Base-by-base conservation (phyloP, 352 stramenopile genomes). In the Phytophthora aleatoria region DNA sequence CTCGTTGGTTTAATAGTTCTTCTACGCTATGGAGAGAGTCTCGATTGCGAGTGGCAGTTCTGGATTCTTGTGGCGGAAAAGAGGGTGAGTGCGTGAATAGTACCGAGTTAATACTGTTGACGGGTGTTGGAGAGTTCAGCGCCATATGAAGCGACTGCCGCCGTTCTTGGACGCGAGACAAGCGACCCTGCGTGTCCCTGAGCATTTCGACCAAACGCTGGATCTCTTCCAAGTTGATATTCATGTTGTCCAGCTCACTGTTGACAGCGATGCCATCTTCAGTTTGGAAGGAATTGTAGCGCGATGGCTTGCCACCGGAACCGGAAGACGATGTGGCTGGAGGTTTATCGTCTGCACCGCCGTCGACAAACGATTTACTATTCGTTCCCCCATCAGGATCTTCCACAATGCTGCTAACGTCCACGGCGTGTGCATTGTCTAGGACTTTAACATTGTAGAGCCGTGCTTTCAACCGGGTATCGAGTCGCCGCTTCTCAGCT, bases 401-500 rank as follows among this genome's bases (percentile, higher is more conserved):
- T 12, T 89, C 68, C 35, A 82, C 76, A 33, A 89, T 83, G 35
- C 69, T 77, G 39, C 69, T 85, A 45, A 85, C 75, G 27, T 86
- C 76, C 5, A 89, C 77, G 13, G 74, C 73, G 49, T 89, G 80
- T 1, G 76, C 75, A 12, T 89, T 89, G 50, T 89, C 80, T n/a
- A 89, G 71, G n/a, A 89, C 73, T 47, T 85, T 83, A 16, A 89
- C 76, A 48, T 82, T 83, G 61, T 77, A 82, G 11, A 87, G 55
- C 9, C 68, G 74, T 20, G 71, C 71, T 56, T 81, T 79, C 15
- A 73, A 64, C 3, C 69, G 57, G n/a, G 76, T 89, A 58, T 89
- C 73, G 5, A 63, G 64, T 5, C 73, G 74, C 2, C 80, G 75
- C 39, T 86, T 86, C 36, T 87, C 75, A 2, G 77, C 73, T 59